Percentiles rank a stretch among this genome's conserved stretches.
phyloP scores from a whole-genome alignment of 73 alveolate genomes.

The Paramecium pentaurelia region DNA sequence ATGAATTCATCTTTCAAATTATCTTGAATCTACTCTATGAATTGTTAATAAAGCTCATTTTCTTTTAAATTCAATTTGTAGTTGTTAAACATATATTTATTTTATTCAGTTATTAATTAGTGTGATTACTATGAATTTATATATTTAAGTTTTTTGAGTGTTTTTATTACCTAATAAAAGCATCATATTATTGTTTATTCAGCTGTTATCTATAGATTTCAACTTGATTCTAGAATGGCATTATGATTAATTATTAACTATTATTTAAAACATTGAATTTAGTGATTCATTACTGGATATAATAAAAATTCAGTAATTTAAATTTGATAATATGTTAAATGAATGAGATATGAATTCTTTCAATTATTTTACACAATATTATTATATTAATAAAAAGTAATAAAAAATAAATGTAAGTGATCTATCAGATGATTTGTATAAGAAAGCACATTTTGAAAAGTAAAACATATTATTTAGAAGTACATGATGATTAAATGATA shows the following conservation, averaged over 20 bases:
- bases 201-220: background rate
- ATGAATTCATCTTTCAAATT: background rate
- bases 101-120: background rate
- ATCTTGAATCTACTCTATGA: background rate
- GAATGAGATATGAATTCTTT: background rate
- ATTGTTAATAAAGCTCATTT: background rate
- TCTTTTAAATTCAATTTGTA: background rate
- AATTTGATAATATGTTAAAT: background rate
- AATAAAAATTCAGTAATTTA: background rate
- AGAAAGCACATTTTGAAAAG: slow-evolving; percentile 31
- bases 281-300: background rate
- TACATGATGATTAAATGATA: background rate
- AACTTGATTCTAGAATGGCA: background rate
- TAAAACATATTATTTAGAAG: background rate
- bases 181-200: background rate
- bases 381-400: background rate
- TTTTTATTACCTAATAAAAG: background rate
- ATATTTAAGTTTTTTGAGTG: background rate
- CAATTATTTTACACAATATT: background rate
- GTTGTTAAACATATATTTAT: slow-evolving; percentile 32
- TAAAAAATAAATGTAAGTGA: background rate
- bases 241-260: background rate
- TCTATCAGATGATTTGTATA: background rate
- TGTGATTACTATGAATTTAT: background rate
- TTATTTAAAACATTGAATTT: background rate